Evolutionary conservation across 495 filamentous ascomycete genomes (phyloP).

Genomic region (Penicillium longicatenatum): DNA sequence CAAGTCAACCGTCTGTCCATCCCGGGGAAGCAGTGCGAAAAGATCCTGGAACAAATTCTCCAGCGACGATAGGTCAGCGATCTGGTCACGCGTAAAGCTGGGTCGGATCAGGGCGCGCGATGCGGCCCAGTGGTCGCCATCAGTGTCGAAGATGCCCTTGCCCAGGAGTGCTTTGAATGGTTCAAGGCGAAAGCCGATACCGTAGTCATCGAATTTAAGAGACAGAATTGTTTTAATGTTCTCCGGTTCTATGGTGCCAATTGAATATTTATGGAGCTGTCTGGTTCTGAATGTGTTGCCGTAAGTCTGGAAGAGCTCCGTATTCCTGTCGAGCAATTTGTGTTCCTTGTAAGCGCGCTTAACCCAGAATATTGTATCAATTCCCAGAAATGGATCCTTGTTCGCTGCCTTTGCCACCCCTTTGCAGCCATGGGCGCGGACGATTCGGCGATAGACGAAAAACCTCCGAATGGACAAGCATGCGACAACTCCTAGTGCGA

Average conservation of each 20-base stretch:
- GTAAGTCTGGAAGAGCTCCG: background rate
- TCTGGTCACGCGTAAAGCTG: conserved; percentile 60
- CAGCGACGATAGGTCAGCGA: conserved; percentile 59
- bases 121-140: conserved; percentile 66
- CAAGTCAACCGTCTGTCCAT: conserved; percentile 60
- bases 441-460: background rate
- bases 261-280: background rate
- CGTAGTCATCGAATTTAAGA: conserved; percentile 61
- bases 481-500: background rate
- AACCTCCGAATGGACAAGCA: background rate
- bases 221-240: conserved; percentile 66
- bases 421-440: conserved; percentile 2
- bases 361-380: background rate
- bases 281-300: conserved; percentile 1
- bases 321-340: background rate
- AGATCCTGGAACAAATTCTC: conserved; percentile 60
- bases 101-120: conserved; percentile 64
- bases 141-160: conserved; percentile 69
- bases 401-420: background rate
- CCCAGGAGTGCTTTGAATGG: conserved; percentile 61
- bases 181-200: conserved; percentile 51
- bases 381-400: background rate
- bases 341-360: background rate
- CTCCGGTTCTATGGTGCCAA: conserved; percentile 36
- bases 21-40: conserved; percentile 45